Base-by-base conservation (phyloP, 1,284 basidiomycete species). In the Apiotrichum gracile region DNA sequence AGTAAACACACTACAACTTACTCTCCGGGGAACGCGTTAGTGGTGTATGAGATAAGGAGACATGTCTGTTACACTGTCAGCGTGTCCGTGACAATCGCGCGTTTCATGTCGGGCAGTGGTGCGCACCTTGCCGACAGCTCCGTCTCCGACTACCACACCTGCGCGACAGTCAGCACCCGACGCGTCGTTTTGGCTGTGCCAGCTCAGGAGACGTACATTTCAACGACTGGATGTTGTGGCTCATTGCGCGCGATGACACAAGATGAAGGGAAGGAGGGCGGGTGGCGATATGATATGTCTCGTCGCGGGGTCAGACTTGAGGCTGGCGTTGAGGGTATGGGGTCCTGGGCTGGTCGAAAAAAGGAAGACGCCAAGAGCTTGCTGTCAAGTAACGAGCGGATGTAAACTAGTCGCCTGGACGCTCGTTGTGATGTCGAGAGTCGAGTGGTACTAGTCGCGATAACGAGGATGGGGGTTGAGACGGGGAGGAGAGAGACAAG, bases 61-160 rank as follows among this genome's bases (percentile, higher is more conserved):
- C 72, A 76, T 7, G 74, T 76, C 73, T 76, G 49, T n/a, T n/a
- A n/a, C n/a, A n/a, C n/a, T n/a, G n/a, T n/a, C n/a, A n/a, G n/a
- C n/a, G n/a, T n/a, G n/a, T n/a, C n/a, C n/a, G 31, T 10, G 41
- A 29, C 13, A 24, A 14, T 22, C 13, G 16, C n/a, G 22, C 29
- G 3, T 31, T 19, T 9, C 26, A 27, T 17, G 21, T n/a, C 6
- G n/a, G 12, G 37, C 26, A 27, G 26, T n/a, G 17, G 31, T 26
- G 29, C 46, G 25, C 21, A 87, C 93, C 87, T 97, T 98, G 78
- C 94, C 94, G 69, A 98, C 96, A 52, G 94, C 94, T 84, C 94
- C 94, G 81, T 98, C 94, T 70, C 94, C 94, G 57, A 98, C 94
- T 69, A 97, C 92, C 74, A 97, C 94, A 55, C 73, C 73, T 75